These are phyloP conservation scores for Globisporangium parvum DNA, from an alignment of 352 stramenopile species.

Conservation along the genomic window DNA sequence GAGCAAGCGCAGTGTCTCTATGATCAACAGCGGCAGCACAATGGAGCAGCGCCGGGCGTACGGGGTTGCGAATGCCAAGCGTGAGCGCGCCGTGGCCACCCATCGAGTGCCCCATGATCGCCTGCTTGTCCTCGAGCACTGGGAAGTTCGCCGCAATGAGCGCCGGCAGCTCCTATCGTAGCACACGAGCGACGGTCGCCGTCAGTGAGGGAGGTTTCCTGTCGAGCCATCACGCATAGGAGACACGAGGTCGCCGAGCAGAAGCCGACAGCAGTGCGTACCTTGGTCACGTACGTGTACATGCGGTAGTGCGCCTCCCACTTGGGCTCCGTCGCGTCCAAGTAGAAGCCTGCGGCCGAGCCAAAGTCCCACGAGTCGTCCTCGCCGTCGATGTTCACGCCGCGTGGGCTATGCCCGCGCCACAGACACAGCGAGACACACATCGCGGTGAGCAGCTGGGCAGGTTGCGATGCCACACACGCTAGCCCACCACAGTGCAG, in stretches of 20 bases:
- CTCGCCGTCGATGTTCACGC: conserved; percentile 88
- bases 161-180: conserved; percentile 78
- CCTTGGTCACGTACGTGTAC: conserved; percentile 95
- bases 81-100: conserved; percentile 95
- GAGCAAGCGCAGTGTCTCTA: neutral
- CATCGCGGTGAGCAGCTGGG: neutral
- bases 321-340: conserved; percentile 93
- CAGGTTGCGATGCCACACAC: too few species aligned
- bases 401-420: conserved; percentile 66
- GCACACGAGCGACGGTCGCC: too few species aligned
- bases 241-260: neutral
- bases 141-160: conserved; percentile 88
- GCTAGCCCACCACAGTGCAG: neutral
- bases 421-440: neutral
- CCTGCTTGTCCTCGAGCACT: conserved; percentile 71
- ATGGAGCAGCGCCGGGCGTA: conserved; percentile 8
- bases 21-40: neutral
- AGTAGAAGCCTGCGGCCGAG: conserved; percentile 95
- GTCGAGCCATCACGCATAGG: too few species aligned
- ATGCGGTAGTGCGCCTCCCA: conserved; percentile 95
- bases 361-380: conserved; percentile 97
- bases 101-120: conserved; percentile 97
- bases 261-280: conserved; percentile 3
- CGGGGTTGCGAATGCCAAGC: conserved; percentile 89
- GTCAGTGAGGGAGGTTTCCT: too few species aligned